These are phyloP conservation scores for Cordyceps fumosorosea DNA, from an alignment of 2,329 filamentous ascomycete genomes.

Conservation along the genomic window DNA sequence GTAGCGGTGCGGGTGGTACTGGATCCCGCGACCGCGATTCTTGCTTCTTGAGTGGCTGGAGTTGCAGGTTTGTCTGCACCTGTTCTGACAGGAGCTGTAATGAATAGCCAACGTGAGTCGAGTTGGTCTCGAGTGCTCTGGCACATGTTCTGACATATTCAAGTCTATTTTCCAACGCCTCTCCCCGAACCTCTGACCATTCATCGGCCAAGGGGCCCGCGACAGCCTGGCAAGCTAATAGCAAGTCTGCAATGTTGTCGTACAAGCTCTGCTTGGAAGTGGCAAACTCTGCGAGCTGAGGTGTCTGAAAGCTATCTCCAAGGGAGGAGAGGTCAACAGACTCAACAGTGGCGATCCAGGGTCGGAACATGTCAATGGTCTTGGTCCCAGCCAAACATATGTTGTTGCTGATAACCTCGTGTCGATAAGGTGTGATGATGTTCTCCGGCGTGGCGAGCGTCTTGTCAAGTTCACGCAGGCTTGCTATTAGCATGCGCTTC, in stretches of 20 bases:
- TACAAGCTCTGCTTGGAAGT: constrained; percentile 90
- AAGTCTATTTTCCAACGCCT: constrained; percentile 80
- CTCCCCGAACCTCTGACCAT: constrained; percentile 87
- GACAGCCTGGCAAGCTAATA: constrained; percentile 85
- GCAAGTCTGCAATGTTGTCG: constrained; percentile 83
- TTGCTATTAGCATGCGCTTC: constrained; percentile 77
- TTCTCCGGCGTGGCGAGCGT: constrained; percentile 72
- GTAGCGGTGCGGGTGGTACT: constrained; percentile 44
- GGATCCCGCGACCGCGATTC: constrained; percentile 38
- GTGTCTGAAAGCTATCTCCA: constrained; percentile 71
- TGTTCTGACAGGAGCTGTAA: constrained; percentile 82
- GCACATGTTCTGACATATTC: constrained; percentile 72
- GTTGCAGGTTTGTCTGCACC: constrained; percentile 52
- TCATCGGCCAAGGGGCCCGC: constrained; percentile 88
- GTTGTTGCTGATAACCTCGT: constrained; percentile 73
- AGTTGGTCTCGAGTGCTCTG: constrained; percentile 76
- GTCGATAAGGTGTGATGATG: constrained; percentile 69
- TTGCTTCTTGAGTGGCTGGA: constrained; percentile 31
- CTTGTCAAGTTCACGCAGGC: constrained; percentile 82
- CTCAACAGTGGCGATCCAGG: constrained; percentile 85
- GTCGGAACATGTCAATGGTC: constrained; percentile 81
- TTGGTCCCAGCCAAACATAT: constrained; percentile 72
- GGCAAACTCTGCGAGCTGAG: constrained; percentile 79
- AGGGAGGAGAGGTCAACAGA: constrained; percentile 82
- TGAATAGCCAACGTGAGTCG: constrained; percentile 81